Evolutionary conservation across 805 yeast genomes (phyloP), one percentile per base, ranked within the genome.

Genomic region (Schizosaccharomyces cryophilus): DNA sequence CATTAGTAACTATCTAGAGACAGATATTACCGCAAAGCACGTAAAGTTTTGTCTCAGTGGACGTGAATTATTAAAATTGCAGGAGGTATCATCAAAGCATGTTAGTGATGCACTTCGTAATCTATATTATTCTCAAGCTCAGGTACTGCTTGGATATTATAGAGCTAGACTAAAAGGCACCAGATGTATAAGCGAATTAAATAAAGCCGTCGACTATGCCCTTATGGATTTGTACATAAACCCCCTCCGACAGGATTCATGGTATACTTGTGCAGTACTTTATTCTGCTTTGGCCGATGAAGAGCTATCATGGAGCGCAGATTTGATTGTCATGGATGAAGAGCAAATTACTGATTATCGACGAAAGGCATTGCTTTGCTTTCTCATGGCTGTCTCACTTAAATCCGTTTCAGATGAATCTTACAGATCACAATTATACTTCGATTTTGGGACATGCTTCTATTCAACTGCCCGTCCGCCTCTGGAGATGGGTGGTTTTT

Each of bases 271-370:
- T 15, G 95, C 94, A 0, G 87, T 83, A 67, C 82, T 90, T 0
- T 88, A 78, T 65, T 82, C 88, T 0, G 81, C 75, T 62, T 72
- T 85, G 51, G 95, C 84, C 0, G 96, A 90, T 65, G 95, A 88
- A 69, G 95, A 87, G 64, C 71, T 93, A 62, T 80, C 86, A n/a
- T 87, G 95, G 94, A 85, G 90, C 0, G 82, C 95, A 0, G 96
- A 89, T 66, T 85, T 85, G 66, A 67, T 79, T 2, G 95, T 87
- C 69, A 76, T 84, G 62, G 83, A 78, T 66, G 76, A 95, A 30
- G 56, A 38, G 13, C 48, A 21, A 17, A 21, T 38, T n/a, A 21
- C 17, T 13, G 29, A 38, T 31, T 60, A 42, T 51, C 59, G n/a
- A 29, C 19, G 54, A 38, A 61, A 54, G 26, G 65, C 65, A 0